Conservation (phyloP, 2,329 filamentous ascomycete genomes). For the Trichophyton simii region DNA sequence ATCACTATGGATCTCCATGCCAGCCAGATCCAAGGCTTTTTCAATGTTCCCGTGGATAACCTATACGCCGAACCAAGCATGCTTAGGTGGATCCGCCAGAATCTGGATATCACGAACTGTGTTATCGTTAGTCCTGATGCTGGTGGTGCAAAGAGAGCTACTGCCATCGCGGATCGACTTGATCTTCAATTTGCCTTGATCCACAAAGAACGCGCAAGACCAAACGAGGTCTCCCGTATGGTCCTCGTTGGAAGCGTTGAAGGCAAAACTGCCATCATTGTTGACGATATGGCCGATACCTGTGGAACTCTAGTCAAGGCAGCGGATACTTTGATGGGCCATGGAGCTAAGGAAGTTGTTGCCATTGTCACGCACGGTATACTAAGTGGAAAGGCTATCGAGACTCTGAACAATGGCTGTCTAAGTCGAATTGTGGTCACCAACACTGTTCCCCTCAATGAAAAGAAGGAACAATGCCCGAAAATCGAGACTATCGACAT, state of each 20-base stretch:
- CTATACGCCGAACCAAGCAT: conserved; percentile 91
- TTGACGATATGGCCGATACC: conserved; percentile 96
- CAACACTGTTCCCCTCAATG: conserved; percentile 71
- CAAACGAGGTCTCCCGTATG: conserved; percentile 85
- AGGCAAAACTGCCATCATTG: conserved; percentile 85
- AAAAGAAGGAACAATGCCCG: conserved; percentile 65
- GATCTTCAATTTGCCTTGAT: conserved; percentile 88
- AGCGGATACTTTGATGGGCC: conserved; percentile 72
- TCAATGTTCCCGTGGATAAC: conserved; percentile 70
- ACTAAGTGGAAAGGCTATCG: conserved; percentile 73
- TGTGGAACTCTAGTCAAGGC: conserved; percentile 83
- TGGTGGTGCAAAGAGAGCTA: conserved; percentile 87
- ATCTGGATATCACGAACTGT: conserved; percentile 66
- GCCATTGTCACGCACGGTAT: conserved; percentile 95
- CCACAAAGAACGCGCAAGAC: conserved; percentile 88
- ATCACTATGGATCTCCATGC: conserved; percentile 96
- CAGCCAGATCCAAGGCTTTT: conserved; percentile 90
- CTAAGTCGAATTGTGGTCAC: conserved; percentile 74
- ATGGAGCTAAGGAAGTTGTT: conserved; percentile 77
- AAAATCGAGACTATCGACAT: conserved; percentile 87
- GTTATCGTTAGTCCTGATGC: conserved; percentile 94
- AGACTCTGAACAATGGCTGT: conserved; percentile 67
- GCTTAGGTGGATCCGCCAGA: conserved; percentile 79
- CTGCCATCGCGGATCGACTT: conserved; percentile 81
- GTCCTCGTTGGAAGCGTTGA: conserved; percentile 89